Conservation (phyloP, 768 basidiomycete genomes). For the Heimioporus sp. region DNA sequence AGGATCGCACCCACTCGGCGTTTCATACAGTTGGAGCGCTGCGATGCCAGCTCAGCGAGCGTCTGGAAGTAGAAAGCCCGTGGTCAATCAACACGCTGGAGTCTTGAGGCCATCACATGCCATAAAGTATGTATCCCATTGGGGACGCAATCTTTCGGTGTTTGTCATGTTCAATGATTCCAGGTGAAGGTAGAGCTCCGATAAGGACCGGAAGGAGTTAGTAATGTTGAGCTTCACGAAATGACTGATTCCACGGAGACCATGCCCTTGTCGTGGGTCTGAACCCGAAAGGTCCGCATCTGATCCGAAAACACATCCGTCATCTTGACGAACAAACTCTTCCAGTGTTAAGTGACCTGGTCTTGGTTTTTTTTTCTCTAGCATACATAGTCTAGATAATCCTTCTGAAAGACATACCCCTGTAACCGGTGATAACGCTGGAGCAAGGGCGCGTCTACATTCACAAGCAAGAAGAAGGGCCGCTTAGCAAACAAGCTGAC, state of each 20-base stretch:
- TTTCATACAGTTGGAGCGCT: slow-evolving; percentile 95
- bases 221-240: slow-evolving; percentile 58
- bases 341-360: slow-evolving; percentile 47
- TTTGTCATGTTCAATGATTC: slow-evolving; percentile 68
- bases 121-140: slow-evolving; percentile 99
- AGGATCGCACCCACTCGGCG: slow-evolving; percentile 92
- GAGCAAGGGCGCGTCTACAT: slow-evolving; percentile 78
- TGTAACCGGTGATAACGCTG: slow-evolving; percentile 62
- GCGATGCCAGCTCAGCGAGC: slow-evolving; percentile 85
- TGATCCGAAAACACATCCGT: slow-evolving; percentile 62
- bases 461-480: slow-evolving; percentile 87
- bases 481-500: slow-evolving; percentile 75
- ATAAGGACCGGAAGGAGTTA: slow-evolving; percentile 59
- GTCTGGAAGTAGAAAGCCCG: slow-evolving; percentile 47
- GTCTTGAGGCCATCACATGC: slow-evolving; percentile 36
- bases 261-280: neutral
- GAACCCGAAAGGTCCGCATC: slow-evolving; percentile 19
- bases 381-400: neutral
- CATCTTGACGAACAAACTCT: slow-evolving; percentile 73
- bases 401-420: slow-evolving; percentile 36
- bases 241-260: slow-evolving; percentile 33
- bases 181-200: slow-evolving; percentile 60
- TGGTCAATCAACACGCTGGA: neutral
- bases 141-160: slow-evolving; percentile 74
- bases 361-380: slow-evolving; percentile 19